Evolutionary conservation across 2,329 filamentous ascomycete species (phyloP), one percentile per base, ranked within the genome.

Genomic region (Emmonsiellopsis sp.): DNA sequence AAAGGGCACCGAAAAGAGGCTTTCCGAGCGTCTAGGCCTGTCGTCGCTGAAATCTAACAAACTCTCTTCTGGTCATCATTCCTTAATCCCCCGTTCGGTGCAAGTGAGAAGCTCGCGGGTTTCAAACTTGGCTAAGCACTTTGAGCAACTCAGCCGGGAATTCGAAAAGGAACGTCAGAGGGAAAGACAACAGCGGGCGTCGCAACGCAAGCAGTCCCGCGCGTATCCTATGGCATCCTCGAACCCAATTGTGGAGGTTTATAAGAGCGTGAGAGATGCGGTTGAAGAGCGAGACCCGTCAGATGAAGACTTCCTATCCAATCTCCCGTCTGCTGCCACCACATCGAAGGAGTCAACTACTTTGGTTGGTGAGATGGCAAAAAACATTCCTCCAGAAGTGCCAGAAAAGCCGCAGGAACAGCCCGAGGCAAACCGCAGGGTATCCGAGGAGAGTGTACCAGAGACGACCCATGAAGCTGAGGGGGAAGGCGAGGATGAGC

Each of bases 241-340:
- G n/a, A 93, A 91, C 63, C 91, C 93, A 6, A 92, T 94, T 56
- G 91, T 98, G 13, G 89, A 97, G 68, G 90, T 98, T 7, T 98
- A 97, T 67, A 87, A 88, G 60, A 89, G 95, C 67, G 89, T 95
- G 4, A 85, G 91, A 54, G 90, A 96, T 68, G 93, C 94, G 16
- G 91, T 96, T 9, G 86, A 90, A 61, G 90, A 95, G 65, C 81
- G 82, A 49, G 83, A 83, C 11, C 80, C 81, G 13, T 80, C 77
- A 1, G 81, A 86, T 43, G 86, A 89, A 52, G 83, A 86, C 40
- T 58, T 58, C 35, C 7, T 47, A 10, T 32, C 54, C 31, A 48
- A 40, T 2, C 55, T 47, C 43, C 30, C 43, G 8, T 50, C 55
- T 30, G 44, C 52, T 13, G 44, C 53, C 13, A 35, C 53, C 7